These are phyloP conservation scores for Macrotyloma uniflorum DNA, from an alignment of 306 rosid species.

Conservation along the genomic window DNA sequence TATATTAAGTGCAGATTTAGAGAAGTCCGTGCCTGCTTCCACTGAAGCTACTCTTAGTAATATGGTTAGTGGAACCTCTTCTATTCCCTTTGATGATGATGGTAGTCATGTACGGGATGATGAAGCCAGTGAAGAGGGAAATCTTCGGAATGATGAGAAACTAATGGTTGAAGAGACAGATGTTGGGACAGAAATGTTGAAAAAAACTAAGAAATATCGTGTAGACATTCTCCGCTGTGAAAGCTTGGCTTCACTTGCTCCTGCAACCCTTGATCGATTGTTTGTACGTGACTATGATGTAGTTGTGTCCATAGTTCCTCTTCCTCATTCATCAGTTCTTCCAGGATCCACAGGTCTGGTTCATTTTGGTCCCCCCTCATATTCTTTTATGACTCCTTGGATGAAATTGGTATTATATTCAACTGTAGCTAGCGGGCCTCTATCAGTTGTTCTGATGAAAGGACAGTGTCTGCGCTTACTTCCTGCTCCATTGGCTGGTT, in stretches of 20 bases:
- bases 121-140: conserved; percentile 41
- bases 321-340: conserved; percentile 90
- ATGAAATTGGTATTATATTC: conserved; percentile 90
- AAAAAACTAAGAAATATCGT: conserved; percentile 72
- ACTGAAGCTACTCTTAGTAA: conserved; percentile 47
- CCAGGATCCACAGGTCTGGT: conserved; percentile 83
- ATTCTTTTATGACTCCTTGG: conserved; percentile 97
- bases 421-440: conserved; percentile 76
- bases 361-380: conserved; percentile 95
- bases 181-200: conserved; percentile 56
- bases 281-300: conserved; percentile 93
- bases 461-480: conserved; percentile 91
- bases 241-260: conserved; percentile 96
- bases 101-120: conserved; percentile 41
- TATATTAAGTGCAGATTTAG: conserved; percentile 43
- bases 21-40: conserved; percentile 46
- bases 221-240: conserved; percentile 98
- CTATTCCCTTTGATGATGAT: conserved; percentile 49
- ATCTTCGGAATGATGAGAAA: conserved; percentile 51
- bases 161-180: conserved; percentile 56
- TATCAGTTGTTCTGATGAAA: conserved; percentile 94
- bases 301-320: conserved; percentile 94
- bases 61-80: conserved; percentile 41
- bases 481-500: conserved; percentile 98
- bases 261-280: conserved; percentile 84